These are phyloP conservation scores for Dactylellina cionopaga DNA, from an alignment of 2,329 filamentous ascomycete genomes.

Conservation along the genomic window DNA sequence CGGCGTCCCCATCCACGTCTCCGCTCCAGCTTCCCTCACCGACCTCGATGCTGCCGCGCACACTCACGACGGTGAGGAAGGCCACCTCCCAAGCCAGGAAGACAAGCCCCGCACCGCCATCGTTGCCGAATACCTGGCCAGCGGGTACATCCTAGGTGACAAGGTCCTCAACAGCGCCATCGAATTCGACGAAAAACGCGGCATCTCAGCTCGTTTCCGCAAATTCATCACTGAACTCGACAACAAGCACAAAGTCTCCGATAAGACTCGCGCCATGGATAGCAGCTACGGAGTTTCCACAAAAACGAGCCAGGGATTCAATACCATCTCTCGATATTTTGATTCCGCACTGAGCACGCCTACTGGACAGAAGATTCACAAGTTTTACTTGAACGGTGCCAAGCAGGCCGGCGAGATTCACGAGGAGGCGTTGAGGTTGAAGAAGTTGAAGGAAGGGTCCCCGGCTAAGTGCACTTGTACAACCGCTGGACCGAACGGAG, in stretches of 20 bases:
- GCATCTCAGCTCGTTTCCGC: constrained; percentile 82
- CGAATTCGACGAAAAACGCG: constrained; percentile 87
- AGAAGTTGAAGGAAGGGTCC: constrained; percentile 68
- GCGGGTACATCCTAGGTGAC: constrained; percentile 86
- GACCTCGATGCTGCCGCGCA: constrained; percentile 67
- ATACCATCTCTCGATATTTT: constrained; percentile 80
- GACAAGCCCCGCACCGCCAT: constrained; percentile 96
- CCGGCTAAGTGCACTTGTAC: constrained; percentile 34
- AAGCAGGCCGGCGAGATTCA: constrained; percentile 96
- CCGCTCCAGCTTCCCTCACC: constrained; percentile 74
- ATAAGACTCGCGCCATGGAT: constrained; percentile 85
- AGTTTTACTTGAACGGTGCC: constrained; percentile 85
- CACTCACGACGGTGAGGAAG: constrained; percentile 66
- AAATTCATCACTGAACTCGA: constrained; percentile 73
- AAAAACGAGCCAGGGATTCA: constrained; percentile 67
- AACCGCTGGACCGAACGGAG: constrained; percentile 20
- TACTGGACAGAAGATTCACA: constrained; percentile 84
- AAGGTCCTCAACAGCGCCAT: constrained; percentile 65
- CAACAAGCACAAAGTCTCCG: constrained; percentile 83
- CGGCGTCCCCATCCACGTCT: constrained; percentile 77
- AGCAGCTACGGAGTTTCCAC: constrained; percentile 82
- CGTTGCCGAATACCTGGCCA: constrained; percentile 93
- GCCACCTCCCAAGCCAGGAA: constrained; percentile 80
- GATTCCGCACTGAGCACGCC: constrained; percentile 89
- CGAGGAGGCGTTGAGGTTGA: constrained; percentile 85